A percentile compares a stretch with the other conserved stretches of the same genome.
phyloP scores from a whole-genome alignment of 768 basidiomycete species.

The Thelephora ganbajun region DNA sequence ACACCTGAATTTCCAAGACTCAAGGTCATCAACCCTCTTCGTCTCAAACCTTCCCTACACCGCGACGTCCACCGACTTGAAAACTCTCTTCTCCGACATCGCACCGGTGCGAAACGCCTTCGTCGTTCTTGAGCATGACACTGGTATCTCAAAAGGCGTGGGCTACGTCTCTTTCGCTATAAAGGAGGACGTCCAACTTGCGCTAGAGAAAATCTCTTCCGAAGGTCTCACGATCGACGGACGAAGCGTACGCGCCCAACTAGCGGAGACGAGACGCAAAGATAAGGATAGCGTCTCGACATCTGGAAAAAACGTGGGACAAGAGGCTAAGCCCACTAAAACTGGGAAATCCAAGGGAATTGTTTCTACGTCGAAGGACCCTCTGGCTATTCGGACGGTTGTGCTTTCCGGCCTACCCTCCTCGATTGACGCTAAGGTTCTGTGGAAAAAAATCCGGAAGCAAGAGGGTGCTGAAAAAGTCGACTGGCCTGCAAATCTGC shows the following conservation, averaged over 20 bases:
- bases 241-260: constrained; percentile 58
- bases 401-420: constrained; percentile 62
- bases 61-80: constrained; percentile 80
- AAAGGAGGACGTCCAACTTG: constrained; percentile 74
- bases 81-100: constrained; percentile 89
- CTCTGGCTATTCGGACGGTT: constrained; percentile 72
- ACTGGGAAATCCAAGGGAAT: constrained; percentile 14
- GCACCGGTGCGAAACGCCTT: constrained; percentile 92
- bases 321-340: constrained; percentile 24
- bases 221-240: constrained; percentile 55
- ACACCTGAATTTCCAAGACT: constrained; percentile 3
- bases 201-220: constrained; percentile 47
- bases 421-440: constrained; percentile 41
- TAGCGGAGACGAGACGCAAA: constrained; percentile 65
- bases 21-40: constrained; percentile 71
- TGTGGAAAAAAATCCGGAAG: constrained; percentile 86
- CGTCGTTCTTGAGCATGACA: constrained; percentile 70
- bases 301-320: constrained; percentile 18
- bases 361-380: constrained; percentile 36
- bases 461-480: constrained; percentile 62
- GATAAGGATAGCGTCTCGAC: constrained; percentile 16
- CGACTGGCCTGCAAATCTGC: constrained; percentile 44
- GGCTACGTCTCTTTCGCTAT: constrained; percentile 92
- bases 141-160: constrained; percentile 79
- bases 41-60: constrained; percentile 87